Conservation (phyloP, 495 filamentous ascomycete species). For the Penicillium crystallinum region DNA sequence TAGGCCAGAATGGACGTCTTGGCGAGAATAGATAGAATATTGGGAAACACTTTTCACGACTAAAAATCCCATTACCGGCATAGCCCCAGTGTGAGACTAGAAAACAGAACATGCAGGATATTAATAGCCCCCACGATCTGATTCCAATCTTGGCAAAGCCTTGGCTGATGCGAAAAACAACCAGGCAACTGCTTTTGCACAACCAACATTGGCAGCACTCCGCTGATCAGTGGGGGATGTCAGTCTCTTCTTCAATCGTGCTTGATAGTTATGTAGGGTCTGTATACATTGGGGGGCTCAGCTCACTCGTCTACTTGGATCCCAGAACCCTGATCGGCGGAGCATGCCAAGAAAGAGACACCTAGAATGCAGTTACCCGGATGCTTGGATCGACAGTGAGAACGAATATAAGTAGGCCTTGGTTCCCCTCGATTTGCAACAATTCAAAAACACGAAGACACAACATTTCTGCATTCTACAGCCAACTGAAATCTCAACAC, state of each 20-base stretch:
- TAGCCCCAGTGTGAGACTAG: not conserved
- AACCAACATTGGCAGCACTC: slow-evolving; percentile 10
- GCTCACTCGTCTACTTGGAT: not conserved
- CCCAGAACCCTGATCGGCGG: not conserved
- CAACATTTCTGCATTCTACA: too few species aligned
- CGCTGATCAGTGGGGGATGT: slow-evolving; percentile 4
- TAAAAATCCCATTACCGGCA: not conserved
- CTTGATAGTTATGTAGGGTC: not conserved
- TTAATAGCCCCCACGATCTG: not conserved
- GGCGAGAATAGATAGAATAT: too few species aligned
- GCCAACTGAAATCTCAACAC: too few species aligned
- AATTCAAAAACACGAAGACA: not conserved
- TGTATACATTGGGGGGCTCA: slow-evolving; percentile 4
- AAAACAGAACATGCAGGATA: not conserved
- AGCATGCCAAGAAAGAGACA: not conserved
- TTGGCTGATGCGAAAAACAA: slow-evolving; percentile 11
- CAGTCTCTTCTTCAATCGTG: slow-evolving; percentile 3
- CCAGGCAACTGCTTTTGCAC: slow-evolving; percentile 20
- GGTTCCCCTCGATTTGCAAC: not conserved
- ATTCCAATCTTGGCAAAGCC: slow-evolving; percentile 1
- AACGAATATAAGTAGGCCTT: slow-evolving; percentile 11
- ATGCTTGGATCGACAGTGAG: slow-evolving; percentile 6
- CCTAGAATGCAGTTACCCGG: not conserved
- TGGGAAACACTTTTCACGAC: too few species aligned
- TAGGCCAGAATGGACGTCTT: too few species aligned